Evolutionary conservation across 441 rosid species (phyloP), one percentile per base, ranked within the genome.

Genomic region (Omphalea diandra): DNA sequence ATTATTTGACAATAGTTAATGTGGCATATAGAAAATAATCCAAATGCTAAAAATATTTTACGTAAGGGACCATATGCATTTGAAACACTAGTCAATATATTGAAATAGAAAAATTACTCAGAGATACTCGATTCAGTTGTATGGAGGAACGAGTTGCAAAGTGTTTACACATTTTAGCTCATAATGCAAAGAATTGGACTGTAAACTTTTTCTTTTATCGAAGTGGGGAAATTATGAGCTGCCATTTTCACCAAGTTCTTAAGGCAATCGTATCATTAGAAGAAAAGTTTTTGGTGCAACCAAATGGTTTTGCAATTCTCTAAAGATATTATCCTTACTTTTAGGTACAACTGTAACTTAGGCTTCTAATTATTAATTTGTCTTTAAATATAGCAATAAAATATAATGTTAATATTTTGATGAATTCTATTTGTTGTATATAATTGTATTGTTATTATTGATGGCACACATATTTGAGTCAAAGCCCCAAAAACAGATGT

Each of bases 291-390:
- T 29, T 46, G 9, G 68, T 3, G 10, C 29, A 65, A 65, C 31
- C 31, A 29, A 9, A 47, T 65, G 41, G 43, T n/a, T 65, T 1
- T 31, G 4, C 10, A 46, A 31, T 65, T 3, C 31, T n/a, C 31
- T 10, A 18, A 20, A 47, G 44, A 29, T 32, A 31, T 65, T 65
- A 47, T 65, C 57, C 43, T 29, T 63, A 43, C 14, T 47, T 65
- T 47, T 1, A 38, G 8, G 12, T 38, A 7, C n/a, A n/a, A 38
- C 10, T n/a, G n/a, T n/a, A n/a, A n/a, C n/a, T n/a, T n/a, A n/a
- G n/a, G n/a, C n/a, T n/a, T n/a, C n/a, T n/a, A n/a, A n/a, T n/a
- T n/a, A n/a, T n/a, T n/a, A n/a, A n/a, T n/a, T n/a, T n/a, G n/a
- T n/a, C n/a, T n/a, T n/a, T n/a, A n/a, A n/a, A n/a, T n/a, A n/a